Base-by-base conservation (phyloP, 139 green algal genomes). In the Auxenochlorella pyrenoidosa region DNA sequence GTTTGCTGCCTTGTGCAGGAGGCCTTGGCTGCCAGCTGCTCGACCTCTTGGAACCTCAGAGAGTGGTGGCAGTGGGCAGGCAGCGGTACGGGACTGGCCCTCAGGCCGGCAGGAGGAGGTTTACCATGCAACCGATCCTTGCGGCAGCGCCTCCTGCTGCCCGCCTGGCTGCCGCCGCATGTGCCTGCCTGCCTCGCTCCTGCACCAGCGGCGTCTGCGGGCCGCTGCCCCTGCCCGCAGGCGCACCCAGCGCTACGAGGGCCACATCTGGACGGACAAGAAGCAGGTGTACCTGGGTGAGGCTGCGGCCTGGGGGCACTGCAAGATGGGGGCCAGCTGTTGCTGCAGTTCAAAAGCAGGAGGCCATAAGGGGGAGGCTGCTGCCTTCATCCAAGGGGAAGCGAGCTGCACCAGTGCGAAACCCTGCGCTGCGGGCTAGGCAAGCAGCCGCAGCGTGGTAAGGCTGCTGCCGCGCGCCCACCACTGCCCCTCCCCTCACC, bases 221-320 rank as follows among this genome's bases (percentile, higher is more conserved):
- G 30, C 70, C 30, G 36, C 70, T 44, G 34, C 70, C 41, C n/a
- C 34, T 76, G 16, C 16, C 59, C 66, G 59, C 63, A 86, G 65
- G 44, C 78, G 78, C 15, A 86, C 51, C 26, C 60, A 60, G 80
- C 59, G 41, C 16, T 54, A 38, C 1, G 38, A 76, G 38, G 59
- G 38, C 54, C 90, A 94, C 79, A 87, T 92, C 38, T 95, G 92
- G 91, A 75, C 88, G 32, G 58, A 81, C 47, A 94, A 94, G 85
- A 94, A 94, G 85, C 91, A 94, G 77, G 75, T 92, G 16, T 94
- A 93, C 80, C 87, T 94, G 43, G 84, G 75, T 60, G 40, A 59
- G 73, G 21, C 40, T 60, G 0, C 1, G 34, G 63, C 4, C 28
- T 38, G 22, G 63, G 47, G 10, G n/a, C n/a, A n/a, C n/a, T n/a